Percentiles rank a stretch among this genome's conserved stretches.
Conservation (phyloP, 164 flowering plant genomes). For the Chimonanthus praecox region DNA sequence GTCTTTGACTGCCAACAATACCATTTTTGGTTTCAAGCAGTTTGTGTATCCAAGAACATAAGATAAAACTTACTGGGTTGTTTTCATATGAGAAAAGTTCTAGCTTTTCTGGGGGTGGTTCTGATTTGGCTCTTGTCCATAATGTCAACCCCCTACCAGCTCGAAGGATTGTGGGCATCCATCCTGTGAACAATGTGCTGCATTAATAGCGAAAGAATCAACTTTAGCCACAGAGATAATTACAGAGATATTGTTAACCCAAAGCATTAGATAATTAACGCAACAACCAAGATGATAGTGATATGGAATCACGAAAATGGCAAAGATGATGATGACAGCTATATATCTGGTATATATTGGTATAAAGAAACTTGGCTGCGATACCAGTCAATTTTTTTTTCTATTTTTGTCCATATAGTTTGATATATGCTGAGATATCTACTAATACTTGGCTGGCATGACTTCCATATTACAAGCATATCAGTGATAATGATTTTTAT, state of each 20-base stretch:
- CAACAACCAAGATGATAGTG: background rate
- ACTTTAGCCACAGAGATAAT: background rate
- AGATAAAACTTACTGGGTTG: conserved; percentile 38
- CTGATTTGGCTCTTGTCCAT: conserved; percentile 49
- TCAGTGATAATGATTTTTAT: too few species aligned
- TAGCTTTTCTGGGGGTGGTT: conserved; percentile 47
- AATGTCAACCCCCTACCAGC: conserved; percentile 78
- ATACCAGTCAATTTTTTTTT: too few species aligned
- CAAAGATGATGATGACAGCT: background rate
- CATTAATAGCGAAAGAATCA: conserved; percentile 2
- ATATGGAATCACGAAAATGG: background rate
- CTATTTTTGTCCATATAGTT: too few species aligned
- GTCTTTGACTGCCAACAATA: background rate
- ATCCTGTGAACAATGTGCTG: conserved; percentile 74
- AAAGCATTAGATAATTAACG: too few species aligned
- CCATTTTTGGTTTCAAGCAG: background rate
- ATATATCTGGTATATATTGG: background rate
- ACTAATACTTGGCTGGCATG: too few species aligned
- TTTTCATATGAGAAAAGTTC: conserved; percentile 75
- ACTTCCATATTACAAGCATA: too few species aligned
- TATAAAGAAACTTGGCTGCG: too few species aligned
- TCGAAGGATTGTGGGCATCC: conserved; percentile 79
- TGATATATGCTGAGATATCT: too few species aligned
- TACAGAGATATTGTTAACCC: background rate
- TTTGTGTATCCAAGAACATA: background rate